Evolutionary conservation across 1,139 yeast genomes (phyloP), one percentile per base, ranked within the genome.

Genomic region (Pichia sorboxylosa): DNA sequence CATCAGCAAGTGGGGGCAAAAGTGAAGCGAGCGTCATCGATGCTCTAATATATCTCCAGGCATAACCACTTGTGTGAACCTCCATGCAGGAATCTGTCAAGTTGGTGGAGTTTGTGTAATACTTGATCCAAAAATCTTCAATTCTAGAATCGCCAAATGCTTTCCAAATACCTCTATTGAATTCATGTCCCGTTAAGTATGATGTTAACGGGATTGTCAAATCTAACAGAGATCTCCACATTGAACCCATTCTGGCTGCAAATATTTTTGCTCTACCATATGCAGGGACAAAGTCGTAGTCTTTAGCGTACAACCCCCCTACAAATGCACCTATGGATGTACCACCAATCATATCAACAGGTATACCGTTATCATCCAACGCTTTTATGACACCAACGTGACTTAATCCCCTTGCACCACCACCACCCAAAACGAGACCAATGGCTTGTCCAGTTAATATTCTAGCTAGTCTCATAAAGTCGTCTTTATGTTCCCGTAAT

Each of bases 11-110:
- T 0, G 94, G 94, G 3, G 98, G 98, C 19, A 90, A 61, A 24
- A 90, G 61, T 0, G 98, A 96, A 1, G 98, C 97, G 34, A 90
- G 65, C 1, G 96, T 81, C 98, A 90, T 90, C 1, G 95, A 84
- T 0, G 98, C 98, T 31, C 98, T 64, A 32, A 90, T 80, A 46
- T 82, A 90, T 42, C 97, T 63, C 98, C 98, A 90, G 17, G 94
- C 87, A 51, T 82, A 83, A 2, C 98, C 98, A 24, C 78, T 68
- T 17, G 82, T 75, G 52, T 90, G 98, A 24, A 87, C 73, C 46
- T 90, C 98, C 94, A 90, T 92, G 14, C 87, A 73, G 0, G 96
- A 87, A 44, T 85, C 84, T 4, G 98, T 90, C 37, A 90, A 83
- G 51, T 90, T 90, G n/a, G 98, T 90, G 1, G 97, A 83, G 51